Conservation (phyloP, 2,329 filamentous ascomycete genomes). For the Aspergillus sp. region DNA sequence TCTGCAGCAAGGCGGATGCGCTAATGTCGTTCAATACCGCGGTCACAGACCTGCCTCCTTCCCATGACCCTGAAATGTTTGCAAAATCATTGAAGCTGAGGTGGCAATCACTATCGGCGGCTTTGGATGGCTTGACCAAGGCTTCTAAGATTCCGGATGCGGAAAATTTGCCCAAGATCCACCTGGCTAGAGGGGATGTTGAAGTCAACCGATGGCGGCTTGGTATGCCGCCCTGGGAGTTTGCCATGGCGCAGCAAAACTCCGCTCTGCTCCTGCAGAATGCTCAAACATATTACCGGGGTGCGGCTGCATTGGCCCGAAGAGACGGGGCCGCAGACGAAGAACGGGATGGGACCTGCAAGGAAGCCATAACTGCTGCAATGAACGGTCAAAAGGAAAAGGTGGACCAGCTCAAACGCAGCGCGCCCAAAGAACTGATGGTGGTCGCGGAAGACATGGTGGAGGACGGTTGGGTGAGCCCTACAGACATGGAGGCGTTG, state of each 20-base stretch:
- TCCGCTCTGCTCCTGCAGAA: slow-evolving; percentile 52
- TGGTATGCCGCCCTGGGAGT: slow-evolving; percentile 45
- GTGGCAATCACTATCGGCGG: slow-evolving; percentile 56
- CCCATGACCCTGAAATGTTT: slow-evolving; percentile 28
- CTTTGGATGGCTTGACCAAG: slow-evolving; percentile 50
- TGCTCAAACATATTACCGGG: slow-evolving; percentile 58
- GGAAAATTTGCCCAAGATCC: slow-evolving; percentile 53
- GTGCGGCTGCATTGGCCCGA: slow-evolving; percentile 45
- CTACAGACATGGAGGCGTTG: slow-evolving; percentile 32
- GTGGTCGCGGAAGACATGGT: slow-evolving; percentile 51
- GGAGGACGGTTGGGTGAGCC: slow-evolving; percentile 51
- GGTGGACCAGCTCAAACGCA: slow-evolving; percentile 38
- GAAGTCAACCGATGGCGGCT: slow-evolving; percentile 57
- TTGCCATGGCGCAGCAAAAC: slow-evolving; percentile 45
- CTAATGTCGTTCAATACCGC: slow-evolving; percentile 55
- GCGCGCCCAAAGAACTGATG: slow-evolving; percentile 38
- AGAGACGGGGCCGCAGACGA: slow-evolving; percentile 45
- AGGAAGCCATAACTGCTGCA: slow-evolving; percentile 50
- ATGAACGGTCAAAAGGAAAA: slow-evolving; percentile 41
- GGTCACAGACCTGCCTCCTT: slow-evolving; percentile 35
- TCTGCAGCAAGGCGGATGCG: slow-evolving; percentile 58
- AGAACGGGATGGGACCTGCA: slow-evolving; percentile 46
- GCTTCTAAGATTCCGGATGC: slow-evolving; percentile 53
- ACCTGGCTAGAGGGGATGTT: slow-evolving; percentile 55
- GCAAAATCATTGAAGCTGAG: slow-evolving; percentile 35